Percentiles rank a stretch among this genome's conserved stretches.
Evolutionary conservation across 352 stramenopile species (phyloP).

Genomic region (Globisporangium carolinianum): DNA sequence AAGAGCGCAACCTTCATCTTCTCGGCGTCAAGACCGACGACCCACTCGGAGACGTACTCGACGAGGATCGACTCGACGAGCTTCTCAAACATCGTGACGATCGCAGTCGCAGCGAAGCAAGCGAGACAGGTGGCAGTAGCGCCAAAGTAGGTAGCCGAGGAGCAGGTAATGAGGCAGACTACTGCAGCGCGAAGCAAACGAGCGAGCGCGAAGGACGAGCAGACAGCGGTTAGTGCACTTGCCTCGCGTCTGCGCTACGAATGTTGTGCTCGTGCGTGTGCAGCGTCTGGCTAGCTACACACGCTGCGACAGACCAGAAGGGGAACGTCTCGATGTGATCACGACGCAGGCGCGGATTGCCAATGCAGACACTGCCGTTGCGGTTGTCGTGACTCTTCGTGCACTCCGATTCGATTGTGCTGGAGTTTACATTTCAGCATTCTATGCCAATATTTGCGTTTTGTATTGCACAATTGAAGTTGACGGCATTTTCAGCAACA

Average conservation of each 20-base stretch:
- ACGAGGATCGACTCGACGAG: conserved; percentile 78
- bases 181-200: too few species aligned
- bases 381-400: too few species aligned
- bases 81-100: conserved; percentile 71
- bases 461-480: too few species aligned
- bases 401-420: too few species aligned
- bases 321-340: neutral
- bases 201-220: neutral
- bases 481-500: too few species aligned
- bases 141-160: neutral
- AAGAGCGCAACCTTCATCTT: conserved; percentile 86
- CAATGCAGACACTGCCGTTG: neutral
- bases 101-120: neutral
- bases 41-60: conserved; percentile 84
- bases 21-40: conserved; percentile 78
- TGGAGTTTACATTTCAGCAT: too few species aligned
- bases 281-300: neutral
- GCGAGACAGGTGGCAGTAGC: neutral
- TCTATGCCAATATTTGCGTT: too few species aligned
- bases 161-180: too few species aligned
- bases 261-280: neutral
- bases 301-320: conserved; percentile 2
- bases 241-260: neutral
- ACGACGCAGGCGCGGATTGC: too few species aligned
- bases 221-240: neutral